A percentile compares a stretch with the other conserved stretches of the same genome.
Evolutionary conservation across 2,329 filamentous ascomycete genomes (phyloP).

Genomic region (Neospermospora avenae): DNA sequence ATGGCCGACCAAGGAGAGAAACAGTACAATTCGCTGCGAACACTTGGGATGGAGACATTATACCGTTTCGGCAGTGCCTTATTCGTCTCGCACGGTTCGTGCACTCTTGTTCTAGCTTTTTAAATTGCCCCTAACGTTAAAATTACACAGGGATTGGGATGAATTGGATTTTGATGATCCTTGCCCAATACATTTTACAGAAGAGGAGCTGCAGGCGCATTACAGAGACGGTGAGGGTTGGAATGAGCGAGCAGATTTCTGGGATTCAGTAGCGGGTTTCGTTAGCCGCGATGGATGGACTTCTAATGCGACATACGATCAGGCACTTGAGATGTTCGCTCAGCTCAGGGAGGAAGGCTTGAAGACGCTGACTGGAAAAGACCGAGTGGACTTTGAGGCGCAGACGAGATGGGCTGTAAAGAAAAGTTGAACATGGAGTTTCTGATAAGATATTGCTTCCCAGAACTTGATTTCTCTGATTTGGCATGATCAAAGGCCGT

Average conservation of each 20-base stretch:
- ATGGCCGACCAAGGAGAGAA: slow-evolving; percentile 30
- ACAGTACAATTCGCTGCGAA: slow-evolving; percentile 33
- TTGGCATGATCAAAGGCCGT: too few species aligned
- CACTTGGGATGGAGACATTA: slow-evolving; percentile 35
- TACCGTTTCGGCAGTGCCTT: slow-evolving; percentile 35
- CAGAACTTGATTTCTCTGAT: too few species aligned
- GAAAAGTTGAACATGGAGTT: too few species aligned
- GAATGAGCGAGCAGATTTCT: slow-evolving; percentile 37
- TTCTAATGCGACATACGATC: slow-evolving; percentile 35
- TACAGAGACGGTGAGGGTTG: slow-evolving; percentile 30
- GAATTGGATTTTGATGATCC: slow-evolving; percentile 31
- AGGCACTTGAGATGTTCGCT: slow-evolving; percentile 37
- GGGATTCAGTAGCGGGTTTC: slow-evolving; percentile 35
- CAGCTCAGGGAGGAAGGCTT: slow-evolving; percentile 36
- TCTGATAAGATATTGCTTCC: too few species aligned
- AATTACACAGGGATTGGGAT: slow-evolving; percentile 31
- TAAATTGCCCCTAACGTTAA: slow-evolving; percentile 3
- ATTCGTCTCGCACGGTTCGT: slow-evolving; percentile 29
- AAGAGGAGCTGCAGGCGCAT: slow-evolving; percentile 23
- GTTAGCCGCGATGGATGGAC: slow-evolving; percentile 40
- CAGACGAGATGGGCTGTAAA: slow-evolving; percentile 31
- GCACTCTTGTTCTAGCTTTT: slow-evolving; percentile 3
- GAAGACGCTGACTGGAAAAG: slow-evolving; percentile 32
- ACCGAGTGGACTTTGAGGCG: slow-evolving; percentile 35
- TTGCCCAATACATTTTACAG: slow-evolving; percentile 32